phyloP scores from a whole-genome alignment of 2,329 filamentous ascomycete genomes.

The Aspergillus novoparasiticus region DNA sequence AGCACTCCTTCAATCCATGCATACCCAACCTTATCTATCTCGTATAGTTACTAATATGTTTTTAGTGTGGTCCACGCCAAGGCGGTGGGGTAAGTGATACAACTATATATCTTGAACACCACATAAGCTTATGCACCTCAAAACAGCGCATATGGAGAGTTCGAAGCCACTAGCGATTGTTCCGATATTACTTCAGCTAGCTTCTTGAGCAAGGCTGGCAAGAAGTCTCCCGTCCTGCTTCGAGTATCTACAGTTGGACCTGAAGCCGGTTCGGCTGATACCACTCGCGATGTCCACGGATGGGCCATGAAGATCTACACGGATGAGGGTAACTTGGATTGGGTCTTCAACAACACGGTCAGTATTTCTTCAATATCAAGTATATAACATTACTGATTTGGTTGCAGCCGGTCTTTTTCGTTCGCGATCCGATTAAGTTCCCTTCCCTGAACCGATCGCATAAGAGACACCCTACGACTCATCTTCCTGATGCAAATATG shows the following conservation, averaged over 20 bases:
- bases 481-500: slow-evolving; percentile 31
- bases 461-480: slow-evolving; percentile 56
- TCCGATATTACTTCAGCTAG: slow-evolving; percentile 58
- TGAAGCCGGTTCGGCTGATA: slow-evolving; percentile 72
- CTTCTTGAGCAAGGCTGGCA: slow-evolving; percentile 57
- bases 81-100: slow-evolving; percentile 26
- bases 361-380: not conserved
- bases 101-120: not conserved
- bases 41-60: not conserved
- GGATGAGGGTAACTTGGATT: slow-evolving; percentile 73
- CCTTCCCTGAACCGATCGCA: slow-evolving; percentile 71
- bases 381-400: not conserved
- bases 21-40: not conserved
- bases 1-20: not conserved
- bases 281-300: slow-evolving; percentile 74
- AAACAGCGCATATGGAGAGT: slow-evolving; percentile 57
- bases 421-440: slow-evolving; percentile 69
- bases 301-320: slow-evolving; percentile 78
- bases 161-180: slow-evolving; percentile 63
- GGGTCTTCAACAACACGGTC: slow-evolving; percentile 74
- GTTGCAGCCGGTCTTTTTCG: slow-evolving; percentile 65
- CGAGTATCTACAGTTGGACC: slow-evolving; percentile 76
- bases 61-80: slow-evolving; percentile 24
- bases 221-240: slow-evolving; percentile 53
- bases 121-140: not conserved